Evolutionary conservation across 768 basidiomycete species (phyloP), one percentile per base, ranked within the genome.

Genomic region (Tephrocybe sp.): DNA sequence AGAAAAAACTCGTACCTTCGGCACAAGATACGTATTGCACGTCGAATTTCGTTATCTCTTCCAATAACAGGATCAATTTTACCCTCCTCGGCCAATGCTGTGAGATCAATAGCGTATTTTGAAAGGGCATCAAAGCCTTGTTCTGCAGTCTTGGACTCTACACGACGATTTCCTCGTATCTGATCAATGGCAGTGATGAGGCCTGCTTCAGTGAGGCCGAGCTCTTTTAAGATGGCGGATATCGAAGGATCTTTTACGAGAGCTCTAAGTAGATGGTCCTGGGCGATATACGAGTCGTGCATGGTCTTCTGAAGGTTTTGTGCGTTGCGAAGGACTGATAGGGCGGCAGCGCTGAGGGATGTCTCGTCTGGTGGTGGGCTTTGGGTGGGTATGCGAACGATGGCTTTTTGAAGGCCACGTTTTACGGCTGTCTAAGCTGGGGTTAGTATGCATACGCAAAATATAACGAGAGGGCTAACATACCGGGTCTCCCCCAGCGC

Each of bases 61-160:
- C 94, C 93, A 49, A 97, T 92, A 23, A 94, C 90, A 3, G 94
- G 94, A 65, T 97, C 94, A n/a, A 95, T 82, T 65, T 94, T 94
- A 12, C 94, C 93, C 63, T 91, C 89, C 63, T 87, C 85, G 24
- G 94, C 94, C 2, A 94, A 74, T 3, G 88, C 75, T 0, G 94
- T 97, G 40, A 95, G 71, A 65, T 97, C 92, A 12, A 87, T 69
- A 1, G 90, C 90, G 61, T 91, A 92, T 68, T 97, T 97, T 54
- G 82, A 79, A 24, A 97, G 71, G 1, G 94, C 94, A 52, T 97
- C 94, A 57, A 97, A 97, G 23, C 91, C 92, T 56, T 89, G 83
- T 62, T 98, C 95, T 0, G 94, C 92, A 16, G 80, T 83, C 64
- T 80, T 89, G 54, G 80, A 86, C 59, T 97, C 93, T 3, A 97